These are phyloP conservation scores for Austroboletus olivaceoglutinosus DNA, from an alignment of 1,284 basidiomycete genomes.

Conservation along the genomic window DNA sequence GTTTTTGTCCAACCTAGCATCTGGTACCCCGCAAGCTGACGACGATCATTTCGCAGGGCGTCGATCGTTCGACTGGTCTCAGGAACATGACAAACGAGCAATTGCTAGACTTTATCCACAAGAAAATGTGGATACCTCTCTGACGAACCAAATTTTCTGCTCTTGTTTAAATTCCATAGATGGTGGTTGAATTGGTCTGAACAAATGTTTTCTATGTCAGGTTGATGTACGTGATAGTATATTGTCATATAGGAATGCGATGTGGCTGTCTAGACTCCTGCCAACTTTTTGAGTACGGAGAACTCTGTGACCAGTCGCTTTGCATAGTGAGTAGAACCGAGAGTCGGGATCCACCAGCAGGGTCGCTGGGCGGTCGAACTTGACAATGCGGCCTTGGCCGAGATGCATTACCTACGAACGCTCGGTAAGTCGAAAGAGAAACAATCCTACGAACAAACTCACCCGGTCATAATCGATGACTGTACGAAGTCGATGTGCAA, in stretches of 20 bases:
- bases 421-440: not conserved
- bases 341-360: conserved; percentile 66
- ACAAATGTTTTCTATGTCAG: not conserved
- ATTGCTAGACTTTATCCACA: conserved; percentile 52
- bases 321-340: conserved; percentile 76
- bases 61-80: conserved; percentile 58
- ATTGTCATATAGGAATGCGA: not conserved
- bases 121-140: conserved; percentile 70
- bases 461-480: conserved; percentile 69
- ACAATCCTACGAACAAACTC: conserved; percentile 15
- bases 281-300: conserved; percentile 65
- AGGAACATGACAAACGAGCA: conserved; percentile 54
- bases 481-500: conserved; percentile 69
- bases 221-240: not conserved
- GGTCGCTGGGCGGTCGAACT: conserved; percentile 71
- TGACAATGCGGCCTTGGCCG: conserved; percentile 82
- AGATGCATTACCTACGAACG: conserved; percentile 72
- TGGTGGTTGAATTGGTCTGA: no score
- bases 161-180: no score
- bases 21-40: not conserved
- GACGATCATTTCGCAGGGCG: conserved; percentile 40
- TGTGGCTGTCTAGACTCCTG: conserved; percentile 41
- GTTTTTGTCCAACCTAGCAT: conserved; percentile 21
- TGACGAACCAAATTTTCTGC: not conserved
- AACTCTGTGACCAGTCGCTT: conserved; percentile 83